Base-by-base conservation (phyloP, 2,329 filamentous ascomycete species). In the Dothiorella sarmentorum region DNA sequence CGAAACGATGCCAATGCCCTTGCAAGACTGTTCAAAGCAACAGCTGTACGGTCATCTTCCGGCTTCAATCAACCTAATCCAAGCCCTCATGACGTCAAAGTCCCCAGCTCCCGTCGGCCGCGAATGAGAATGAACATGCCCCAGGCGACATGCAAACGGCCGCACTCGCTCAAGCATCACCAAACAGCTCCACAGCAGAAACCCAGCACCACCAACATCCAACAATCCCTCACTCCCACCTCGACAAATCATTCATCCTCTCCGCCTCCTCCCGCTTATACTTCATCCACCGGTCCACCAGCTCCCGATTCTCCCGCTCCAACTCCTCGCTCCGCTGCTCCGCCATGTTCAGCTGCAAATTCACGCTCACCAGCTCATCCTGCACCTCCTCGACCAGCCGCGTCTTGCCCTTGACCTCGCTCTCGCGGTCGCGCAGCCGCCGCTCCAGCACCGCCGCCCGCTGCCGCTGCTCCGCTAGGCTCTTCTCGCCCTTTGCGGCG, bases 201-300 rank as follows among this genome's bases (percentile, higher is more conserved):
- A 3, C 29, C 29, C 10, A 31, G 29, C 6, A 4, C 9, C 2
- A 26, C 4, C 10, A 7, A n/a, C 1, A 29, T 7, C 18, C 10
- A 26, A 15, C 7, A 7, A 6, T 20, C 43, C 7, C 24, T 49
- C 33, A 58, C 17, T 51, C 35, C 56, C 56, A 58, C n/a, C 27
- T 52, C 15, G 43, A 49, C 45, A 42, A 22, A 11, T 49, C 43
- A 29, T 97, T 97, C 87, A 96, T 92, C 62, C 84, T 86, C 58
- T 94, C 89, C 10, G 90, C 93, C 76, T 97, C 92, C 69, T 87
- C 83, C 3, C 86, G 88, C 83, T 94, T 94, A 63, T 88, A 82
- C 69, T 85, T 85, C 88, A 97, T 92, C 91, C 92, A 97, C 57
- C 94, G 82, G 71, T 91, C 88, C 56, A 97, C 86, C 58, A 99